phyloP scores from a whole-genome alignment of 2,329 filamentous ascomycete species.

The Aspergillus uvarum region DNA sequence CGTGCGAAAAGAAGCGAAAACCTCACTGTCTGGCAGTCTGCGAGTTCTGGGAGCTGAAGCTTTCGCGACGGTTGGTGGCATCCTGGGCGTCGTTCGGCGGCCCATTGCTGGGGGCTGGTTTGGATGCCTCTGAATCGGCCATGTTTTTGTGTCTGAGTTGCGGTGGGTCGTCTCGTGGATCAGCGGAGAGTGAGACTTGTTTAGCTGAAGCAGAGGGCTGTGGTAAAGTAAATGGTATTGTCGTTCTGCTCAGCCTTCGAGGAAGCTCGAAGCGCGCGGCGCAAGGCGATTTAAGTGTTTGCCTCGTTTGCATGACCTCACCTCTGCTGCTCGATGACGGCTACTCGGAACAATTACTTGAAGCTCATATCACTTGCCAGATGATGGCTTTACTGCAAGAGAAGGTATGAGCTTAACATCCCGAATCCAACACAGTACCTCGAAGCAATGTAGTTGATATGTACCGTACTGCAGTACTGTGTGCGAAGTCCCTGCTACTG shows the following conservation, averaged over 20 bases:
- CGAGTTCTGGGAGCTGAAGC: slow-evolving; percentile 57
- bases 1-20: neutral
- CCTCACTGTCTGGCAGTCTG: slow-evolving; percentile 70
- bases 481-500: neutral
- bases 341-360: neutral
- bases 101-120: slow-evolving; percentile 13
- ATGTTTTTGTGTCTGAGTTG: slow-evolving; percentile 16
- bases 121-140: slow-evolving; percentile 19
- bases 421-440: neutral
- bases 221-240: neutral
- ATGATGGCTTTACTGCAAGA: too few species aligned
- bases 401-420: neutral
- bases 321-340: neutral
- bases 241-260: neutral
- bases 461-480: neutral
- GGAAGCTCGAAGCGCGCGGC: slow-evolving; percentile 10
- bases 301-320: slow-evolving; percentile 24
- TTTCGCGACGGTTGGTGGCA: slow-evolving; percentile 33
- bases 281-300: slow-evolving; percentile 25
- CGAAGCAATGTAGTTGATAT: neutral
- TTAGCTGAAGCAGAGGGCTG: neutral
- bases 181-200: neutral
- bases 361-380: too few species aligned
- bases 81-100: slow-evolving; percentile 14
- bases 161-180: neutral